Base-by-base conservation (phyloP, 345 rosid genomes). In the Citrus medica region DNA sequence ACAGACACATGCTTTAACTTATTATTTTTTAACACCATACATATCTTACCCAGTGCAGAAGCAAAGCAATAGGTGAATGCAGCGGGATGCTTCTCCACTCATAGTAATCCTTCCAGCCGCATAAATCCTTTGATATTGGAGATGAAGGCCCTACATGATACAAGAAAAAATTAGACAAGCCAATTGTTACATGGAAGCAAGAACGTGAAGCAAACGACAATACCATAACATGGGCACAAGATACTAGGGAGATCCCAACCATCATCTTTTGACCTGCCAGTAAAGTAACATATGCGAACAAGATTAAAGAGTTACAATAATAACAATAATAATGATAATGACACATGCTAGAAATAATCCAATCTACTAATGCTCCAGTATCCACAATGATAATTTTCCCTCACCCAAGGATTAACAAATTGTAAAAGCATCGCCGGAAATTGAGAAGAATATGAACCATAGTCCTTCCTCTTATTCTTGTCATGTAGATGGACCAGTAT, bases 31-130 rank as follows among this genome's bases (percentile, higher is more conserved):
- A 61, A 63, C 38, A 73, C 10, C 5, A 32, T 30, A 51, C 19
- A 79, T 58, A 32, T 28, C 84, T 76, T 95, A 96, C 99, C 97
- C 97, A 94, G 79, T 94, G 98, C 75, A 96, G 98, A 82, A 94
- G 92, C 80, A 96, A 80, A 81, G 97, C 92, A 79, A 84, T 91
- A 59, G 98, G 97, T 60, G 99, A 96, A 84, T 87, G 78, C 21
- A 92, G 67, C 5, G 95, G 95, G 69, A 96, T 85, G 86, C 85
- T 66, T 79, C 97, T 91, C 98, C 98, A 94, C 71, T 85, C 91
- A 63, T 84, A 96, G 83, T 92, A 92, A 76, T 92, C 92, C 69
- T 58, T 78, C 98, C 97, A 96, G 78, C 82, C 75, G 40, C 69
- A 74, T 74, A 94, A 78, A 76, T 58, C 66, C 19, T 75, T 81